These are phyloP conservation scores for Pyrus communis DNA, from an alignment of 306 rosid species.

Conservation along the genomic window DNA sequence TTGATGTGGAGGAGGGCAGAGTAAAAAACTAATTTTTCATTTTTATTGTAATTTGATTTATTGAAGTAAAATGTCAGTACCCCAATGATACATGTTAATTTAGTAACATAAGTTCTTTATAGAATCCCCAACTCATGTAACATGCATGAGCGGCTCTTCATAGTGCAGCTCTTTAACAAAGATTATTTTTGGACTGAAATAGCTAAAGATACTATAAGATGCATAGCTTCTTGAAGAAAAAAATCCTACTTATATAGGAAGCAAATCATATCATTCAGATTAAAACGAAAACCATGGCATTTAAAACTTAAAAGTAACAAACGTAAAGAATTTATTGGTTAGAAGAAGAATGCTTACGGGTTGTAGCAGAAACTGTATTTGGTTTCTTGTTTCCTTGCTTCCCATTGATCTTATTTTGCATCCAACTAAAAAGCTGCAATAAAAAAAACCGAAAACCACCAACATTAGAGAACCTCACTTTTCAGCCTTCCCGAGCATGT, in stretches of 20 bases:
- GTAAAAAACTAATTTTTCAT: no score
- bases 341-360: slow-evolving; percentile 38
- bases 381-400: slow-evolving; percentile 58
- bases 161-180: not conserved
- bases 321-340: not conserved
- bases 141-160: not conserved
- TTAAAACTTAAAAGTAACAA: not conserved
- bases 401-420: slow-evolving; percentile 75
- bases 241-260: not conserved
- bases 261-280: not conserved
- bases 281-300: not conserved
- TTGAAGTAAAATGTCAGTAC: not conserved
- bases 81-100: not conserved
- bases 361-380: slow-evolving; percentile 27
- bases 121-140: not conserved
- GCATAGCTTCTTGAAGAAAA: not conserved
- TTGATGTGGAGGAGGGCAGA: no score
- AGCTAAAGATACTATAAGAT: not conserved
- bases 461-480: not conserved
- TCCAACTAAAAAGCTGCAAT: slow-evolving; percentile 82
- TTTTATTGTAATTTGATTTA: not conserved
- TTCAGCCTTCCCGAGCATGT: not conserved
- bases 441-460: not conserved
- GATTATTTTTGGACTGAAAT: not conserved
- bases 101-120: not conserved